Conservation (phyloP, 73 alveolate genomes). For the Stentor roeselii region DNA sequence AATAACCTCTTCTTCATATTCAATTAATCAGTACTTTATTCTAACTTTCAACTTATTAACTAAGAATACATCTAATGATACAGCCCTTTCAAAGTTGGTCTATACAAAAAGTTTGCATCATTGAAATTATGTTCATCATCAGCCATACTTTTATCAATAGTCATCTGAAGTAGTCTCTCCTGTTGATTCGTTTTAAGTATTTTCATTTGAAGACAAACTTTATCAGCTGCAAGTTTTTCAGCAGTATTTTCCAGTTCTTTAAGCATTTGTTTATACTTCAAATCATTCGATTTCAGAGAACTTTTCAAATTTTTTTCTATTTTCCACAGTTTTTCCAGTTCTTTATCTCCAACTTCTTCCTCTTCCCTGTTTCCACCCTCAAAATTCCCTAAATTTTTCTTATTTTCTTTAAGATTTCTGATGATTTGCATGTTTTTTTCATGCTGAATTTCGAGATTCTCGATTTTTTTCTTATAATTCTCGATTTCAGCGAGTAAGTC, state of each 20-base stretch:
- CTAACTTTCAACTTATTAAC: too few species aligned
- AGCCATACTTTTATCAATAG: not conserved
- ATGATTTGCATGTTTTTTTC: not conserved
- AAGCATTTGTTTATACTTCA: not conserved
- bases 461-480: not conserved
- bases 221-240: not conserved
- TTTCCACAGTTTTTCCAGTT: not conserved
- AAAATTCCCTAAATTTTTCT: not conserved
- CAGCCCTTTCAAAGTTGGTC: not conserved
- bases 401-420: not conserved
- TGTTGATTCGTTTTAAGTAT: not conserved
- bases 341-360: too few species aligned
- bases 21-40: too few species aligned
- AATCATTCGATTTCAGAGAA: not conserved
- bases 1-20: too few species aligned
- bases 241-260: not conserved
- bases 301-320: not conserved
- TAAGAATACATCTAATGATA: too few species aligned
- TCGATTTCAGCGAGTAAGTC: not conserved
- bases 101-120: not conserved
- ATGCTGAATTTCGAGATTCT: not conserved
- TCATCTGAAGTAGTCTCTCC: not conserved
- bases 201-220: not conserved
- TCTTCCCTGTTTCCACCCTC: too few species aligned
- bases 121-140: not conserved